Evolutionary conservation across 2,329 filamentous ascomycete genomes (phyloP), one percentile per base, ranked within the genome.

Genomic region (Claviceps sp.): DNA sequence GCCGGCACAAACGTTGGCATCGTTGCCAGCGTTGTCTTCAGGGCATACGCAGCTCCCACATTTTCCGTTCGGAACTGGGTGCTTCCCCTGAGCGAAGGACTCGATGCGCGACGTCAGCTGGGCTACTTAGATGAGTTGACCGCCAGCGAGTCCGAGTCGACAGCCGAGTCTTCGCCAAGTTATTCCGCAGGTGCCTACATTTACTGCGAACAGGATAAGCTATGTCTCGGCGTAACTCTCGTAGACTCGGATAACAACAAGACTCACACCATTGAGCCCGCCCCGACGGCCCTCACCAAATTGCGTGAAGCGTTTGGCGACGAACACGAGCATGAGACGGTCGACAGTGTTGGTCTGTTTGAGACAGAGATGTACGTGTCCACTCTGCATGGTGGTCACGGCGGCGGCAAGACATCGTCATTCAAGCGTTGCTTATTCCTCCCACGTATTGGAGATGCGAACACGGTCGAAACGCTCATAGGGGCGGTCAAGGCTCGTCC

Each of bases 381-480:
- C 2, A 58, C 55, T 13, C 78, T 84, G 74, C 77, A 84, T 49
- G 74, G 75, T 24, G 78, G 78, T 0, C 78, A 83, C 22, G 47
- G 37, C 50, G 69, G 69, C 17, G 72, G 74, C 57, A 83, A 81
- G 66, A 83, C 78, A 0, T 82, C 75, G 10, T 72, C 80, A 0
- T 83, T 84, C 68, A 83, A 84, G 65, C 72, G 81, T 57, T 84
- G 80, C 60, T 43, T 84, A 34, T 83, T 84, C 58, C 62, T 84
- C 7, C 76, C 75, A 53, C 0, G 59, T 40, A 74, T 82, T 13
- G 68, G 68, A 55, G 53, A 51, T 48, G 41, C 2, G 2, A 50
- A 62, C 1, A 41, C 77, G 1, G 58, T 62, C 24, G 47, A 65
- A 1, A 57, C 58, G 5, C 63, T 84, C 45, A 52, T 73, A 14